Base-by-base conservation (phyloP, 495 filamentous ascomycete genomes). In the Penicillium antarcticum region DNA sequence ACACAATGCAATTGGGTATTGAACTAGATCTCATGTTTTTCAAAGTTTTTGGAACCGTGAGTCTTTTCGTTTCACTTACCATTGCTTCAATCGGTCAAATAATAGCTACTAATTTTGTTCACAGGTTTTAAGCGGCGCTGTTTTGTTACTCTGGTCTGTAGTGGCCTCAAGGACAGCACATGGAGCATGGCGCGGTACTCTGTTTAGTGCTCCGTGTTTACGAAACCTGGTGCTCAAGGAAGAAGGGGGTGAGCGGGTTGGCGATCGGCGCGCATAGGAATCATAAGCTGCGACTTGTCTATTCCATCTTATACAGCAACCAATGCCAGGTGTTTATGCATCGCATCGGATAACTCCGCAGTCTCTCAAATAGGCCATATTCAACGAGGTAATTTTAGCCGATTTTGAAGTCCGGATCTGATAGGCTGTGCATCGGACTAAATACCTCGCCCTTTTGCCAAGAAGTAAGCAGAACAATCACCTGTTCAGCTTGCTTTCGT, bases 191-290 rank as follows among this genome's bases (percentile, higher is more conserved):
- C 66, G 57, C 6, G 75, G 76, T 2, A 62, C 62, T 42, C 51
- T 79, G n/a, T 74, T 78, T 47, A 58, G 66, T 51, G 76, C 76
- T 0, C 76, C 77, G n/a, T 79, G 78, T 60, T 55, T 80, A 32
- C 63, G 67, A 37, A 70, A 74, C 38, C 23, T 78, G 41, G 60
- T 50, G 29, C 40, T 49, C 2, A 67, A 61, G 29, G 47, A 48
- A 8, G 56, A 62, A 9, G 59, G 60, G n/a, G 40, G 19, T 16
- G 43, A 51, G 31, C 29, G 26, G 33, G 49, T 45, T 13, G 29
- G 2, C 12, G 34, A 45, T 38, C 34, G 46, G 11, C 48, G 53
- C 10, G 59, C 59, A 17, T 65, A 53, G 48, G 4, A 47, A 26
- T 26, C 18, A 21, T 11, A 8, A 14, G 21, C 21, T 23, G 21